Conservation (phyloP, 495 filamentous ascomycete genomes). For the Wilcoxina mikolae region DNA sequence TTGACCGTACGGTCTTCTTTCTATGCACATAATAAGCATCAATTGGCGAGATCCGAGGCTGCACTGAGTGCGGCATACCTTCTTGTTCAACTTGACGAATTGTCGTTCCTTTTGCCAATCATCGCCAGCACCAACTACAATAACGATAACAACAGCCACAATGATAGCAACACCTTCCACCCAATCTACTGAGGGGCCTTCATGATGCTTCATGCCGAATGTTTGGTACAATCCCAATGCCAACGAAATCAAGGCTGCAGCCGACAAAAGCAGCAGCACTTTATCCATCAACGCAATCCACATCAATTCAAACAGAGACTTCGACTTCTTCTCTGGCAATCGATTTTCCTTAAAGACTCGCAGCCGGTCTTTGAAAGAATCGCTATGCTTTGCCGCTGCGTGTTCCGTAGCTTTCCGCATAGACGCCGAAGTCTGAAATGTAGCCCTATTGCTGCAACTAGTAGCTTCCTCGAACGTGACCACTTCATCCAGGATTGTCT, state of each 20-base stretch:
- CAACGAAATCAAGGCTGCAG: slow-evolving; percentile 70
- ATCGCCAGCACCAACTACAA: slow-evolving; percentile 51
- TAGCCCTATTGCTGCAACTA: slow-evolving; percentile 12
- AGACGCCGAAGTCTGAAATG: slow-evolving; percentile 12
- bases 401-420: slow-evolving; percentile 28
- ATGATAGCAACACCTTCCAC: slow-evolving; percentile 62
- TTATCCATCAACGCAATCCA: slow-evolving; percentile 81
- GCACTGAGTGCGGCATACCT: slow-evolving; percentile 26
- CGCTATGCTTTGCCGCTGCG: slow-evolving; percentile 24
- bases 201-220: slow-evolving; percentile 33
- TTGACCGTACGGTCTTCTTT: slow-evolving; percentile 60
- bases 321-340: slow-evolving; percentile 56
- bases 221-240: slow-evolving; percentile 53
- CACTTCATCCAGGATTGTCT: slow-evolving; percentile 44
- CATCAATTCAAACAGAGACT: slow-evolving; percentile 54
- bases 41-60: neutral
- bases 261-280: slow-evolving; percentile 63
- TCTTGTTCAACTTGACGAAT: slow-evolving; percentile 54
- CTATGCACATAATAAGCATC: slow-evolving; percentile 13
- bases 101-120: slow-evolving; percentile 62
- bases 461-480: slow-evolving; percentile 57
- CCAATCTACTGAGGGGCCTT: slow-evolving; percentile 54
- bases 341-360: slow-evolving; percentile 56
- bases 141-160: slow-evolving; percentile 53
- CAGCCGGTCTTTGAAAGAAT: slow-evolving; percentile 45